Percentiles rank a stretch among this genome's conserved stretches.
These are phyloP conservation scores for Coniosporium apollinis DNA, from an alignment of 495 filamentous ascomycete genomes.

Conservation along the genomic window DNA sequence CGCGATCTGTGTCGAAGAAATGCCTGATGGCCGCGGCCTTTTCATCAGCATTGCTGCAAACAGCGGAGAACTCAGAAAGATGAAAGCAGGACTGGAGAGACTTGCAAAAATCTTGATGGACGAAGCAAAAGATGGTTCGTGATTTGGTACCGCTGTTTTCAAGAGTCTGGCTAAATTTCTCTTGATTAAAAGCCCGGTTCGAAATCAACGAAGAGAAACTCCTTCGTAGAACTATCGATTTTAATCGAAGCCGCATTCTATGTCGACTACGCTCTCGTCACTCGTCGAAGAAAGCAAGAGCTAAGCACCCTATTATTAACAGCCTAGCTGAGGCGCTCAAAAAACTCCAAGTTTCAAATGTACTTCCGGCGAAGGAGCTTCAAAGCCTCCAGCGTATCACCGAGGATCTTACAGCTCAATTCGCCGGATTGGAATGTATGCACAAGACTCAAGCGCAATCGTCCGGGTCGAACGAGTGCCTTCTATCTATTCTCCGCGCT, in stretches of 20 bases:
- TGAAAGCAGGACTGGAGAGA: not conserved
- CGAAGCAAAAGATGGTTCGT: not conserved
- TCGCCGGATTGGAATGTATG: too few species aligned
- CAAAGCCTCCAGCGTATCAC: too few species aligned
- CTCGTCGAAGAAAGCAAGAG: not conserved
- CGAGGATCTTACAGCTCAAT: too few species aligned
- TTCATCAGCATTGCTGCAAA: not conserved
- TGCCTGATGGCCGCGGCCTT: not conserved
- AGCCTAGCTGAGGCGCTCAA: not conserved
- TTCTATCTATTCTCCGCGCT: too few species aligned
- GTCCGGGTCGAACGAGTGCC: too few species aligned
- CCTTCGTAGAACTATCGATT: not conserved
- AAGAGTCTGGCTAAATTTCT: not conserved
- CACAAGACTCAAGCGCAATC: too few species aligned
- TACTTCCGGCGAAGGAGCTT: too few species aligned
- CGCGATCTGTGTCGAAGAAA: not conserved
- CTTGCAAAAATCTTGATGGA: not conserved
- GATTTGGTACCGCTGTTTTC: not conserved
- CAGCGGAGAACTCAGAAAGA: not conserved
- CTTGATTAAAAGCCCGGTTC: not conserved
- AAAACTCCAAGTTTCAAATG: too few species aligned
- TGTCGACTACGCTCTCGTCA: not conserved
- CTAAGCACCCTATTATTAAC: not conserved
- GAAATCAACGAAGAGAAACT: not conserved
- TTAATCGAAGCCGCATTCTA: not conserved